Evolutionary conservation across 768 basidiomycete species (phyloP), one percentile per base, ranked within the genome.

Genomic region (Russula foetens): DNA sequence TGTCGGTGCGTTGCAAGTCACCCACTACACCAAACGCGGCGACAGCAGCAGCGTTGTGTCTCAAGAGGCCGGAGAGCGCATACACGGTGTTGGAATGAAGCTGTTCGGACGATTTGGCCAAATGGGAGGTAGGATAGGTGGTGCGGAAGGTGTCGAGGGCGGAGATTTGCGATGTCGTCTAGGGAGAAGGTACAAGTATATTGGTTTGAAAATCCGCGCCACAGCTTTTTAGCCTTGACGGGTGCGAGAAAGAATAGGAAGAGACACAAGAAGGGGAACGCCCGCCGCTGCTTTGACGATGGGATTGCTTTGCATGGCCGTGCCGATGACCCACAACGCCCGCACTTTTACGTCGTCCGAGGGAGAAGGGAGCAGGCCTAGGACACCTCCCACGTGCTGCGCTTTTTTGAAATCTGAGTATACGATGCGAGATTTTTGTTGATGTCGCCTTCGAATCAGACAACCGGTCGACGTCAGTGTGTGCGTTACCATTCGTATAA

Each of bases 251-350:
- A n/a, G n/a, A n/a, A 3, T n/a, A 43, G 39, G 28, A 15, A 4
- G 19, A 52, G 15, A 78, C 84, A 63, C 67, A 91, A n/a, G n/a
- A n/a, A n/a, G n/a, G n/a, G n/a, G n/a, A n/a, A n/a, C n/a, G n/a
- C n/a, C n/a, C n/a, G n/a, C 90, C 4, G 84, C 81, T 56, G 81
- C 76, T 65, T 95, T 92, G 0, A 92, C 90, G 9, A 83, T 75
- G 0, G 92, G 90, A 63, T 95, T 96, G 67, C 96, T 95, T 70
- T 94, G 92, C 6, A 94, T 68, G 0, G 93, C 91, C 0, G 93
- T 96, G 7, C 93, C 93, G 26, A 90, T 79, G 0, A 94, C 84
- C 93, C 93, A 96, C 11, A 94, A 73, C 0, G 84, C 81, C 61
- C 89, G 84, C 61, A 78, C 74, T 67, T 81, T 84, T 28, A 94